Evolutionary conservation across 2,329 filamentous ascomycete species (phyloP).

Genomic region (Ciborinia camelliae): DNA sequence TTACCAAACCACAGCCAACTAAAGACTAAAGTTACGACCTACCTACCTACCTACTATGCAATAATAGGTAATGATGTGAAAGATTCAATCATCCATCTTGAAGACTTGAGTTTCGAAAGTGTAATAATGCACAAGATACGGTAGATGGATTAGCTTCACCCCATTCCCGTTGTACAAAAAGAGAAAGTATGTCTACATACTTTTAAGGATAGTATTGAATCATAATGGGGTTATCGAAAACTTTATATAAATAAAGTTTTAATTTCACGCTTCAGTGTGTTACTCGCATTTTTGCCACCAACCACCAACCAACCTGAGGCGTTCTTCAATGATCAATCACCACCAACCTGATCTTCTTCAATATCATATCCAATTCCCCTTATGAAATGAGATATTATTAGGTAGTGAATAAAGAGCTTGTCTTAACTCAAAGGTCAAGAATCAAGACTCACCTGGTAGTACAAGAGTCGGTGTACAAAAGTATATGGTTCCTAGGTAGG

Average conservation of each 20-base stretch:
- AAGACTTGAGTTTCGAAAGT: background rate
- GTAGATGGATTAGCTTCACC: background rate
- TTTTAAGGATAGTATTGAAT: conserved; percentile 1
- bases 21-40: too few species aligned
- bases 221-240: background rate
- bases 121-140: too few species aligned
- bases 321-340: conserved; percentile 4
- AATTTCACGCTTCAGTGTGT: background rate
- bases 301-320: too few species aligned
- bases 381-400: background rate
- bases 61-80: background rate
- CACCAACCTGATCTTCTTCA: too few species aligned
- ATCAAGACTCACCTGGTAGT: too few species aligned
- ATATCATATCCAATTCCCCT: too few species aligned
- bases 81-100: background rate
- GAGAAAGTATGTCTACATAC: too few species aligned
- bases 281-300: conserved; percentile 7
- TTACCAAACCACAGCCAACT: too few species aligned
- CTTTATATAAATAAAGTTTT: conserved; percentile 13
- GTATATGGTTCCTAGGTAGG: too few species aligned
- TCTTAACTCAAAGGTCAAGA: too few species aligned
- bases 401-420: background rate
- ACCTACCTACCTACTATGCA: background rate
- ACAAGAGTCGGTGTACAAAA: background rate
- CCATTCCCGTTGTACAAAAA: background rate